These are phyloP conservation scores for Alternaria novae-zelandiae DNA, from an alignment of 2,329 filamentous ascomycete species.

Conservation along the genomic window DNA sequence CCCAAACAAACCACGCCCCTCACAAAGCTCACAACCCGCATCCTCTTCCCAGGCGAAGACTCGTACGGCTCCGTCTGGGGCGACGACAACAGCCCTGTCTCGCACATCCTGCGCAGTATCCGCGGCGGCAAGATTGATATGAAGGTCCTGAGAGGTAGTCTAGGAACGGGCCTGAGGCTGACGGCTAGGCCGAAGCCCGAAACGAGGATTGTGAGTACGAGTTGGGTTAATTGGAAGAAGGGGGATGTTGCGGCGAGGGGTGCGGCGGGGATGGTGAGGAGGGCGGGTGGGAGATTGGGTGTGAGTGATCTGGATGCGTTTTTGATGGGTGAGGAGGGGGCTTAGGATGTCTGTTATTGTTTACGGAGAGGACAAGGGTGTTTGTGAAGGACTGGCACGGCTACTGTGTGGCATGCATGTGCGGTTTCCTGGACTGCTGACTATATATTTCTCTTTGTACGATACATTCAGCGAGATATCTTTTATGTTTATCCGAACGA, in stretches of 20 bases:
- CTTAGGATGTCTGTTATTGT: not conserved
- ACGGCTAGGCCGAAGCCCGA: slow-evolving; percentile 23
- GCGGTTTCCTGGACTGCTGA: not conserved
- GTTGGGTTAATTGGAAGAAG: slow-evolving; percentile 34
- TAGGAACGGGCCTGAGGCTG: slow-evolving; percentile 22
- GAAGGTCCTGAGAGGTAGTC: slow-evolving; percentile 23
- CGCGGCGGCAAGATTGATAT: slow-evolving; percentile 45
- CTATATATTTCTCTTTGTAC: not conserved
- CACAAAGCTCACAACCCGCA: slow-evolving; percentile 46
- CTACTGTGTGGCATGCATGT: not conserved
- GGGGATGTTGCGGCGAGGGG: not conserved
- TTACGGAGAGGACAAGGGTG: not conserved
- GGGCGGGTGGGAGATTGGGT: slow-evolving; percentile 1
- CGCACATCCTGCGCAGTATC: slow-evolving; percentile 47
- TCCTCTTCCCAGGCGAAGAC: slow-evolving; percentile 50
- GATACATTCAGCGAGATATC: not conserved
- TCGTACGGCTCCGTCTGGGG: slow-evolving; percentile 49
- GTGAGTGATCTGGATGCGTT: slow-evolving; percentile 10
- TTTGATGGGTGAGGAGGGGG: not conserved
- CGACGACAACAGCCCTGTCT: slow-evolving; percentile 47
- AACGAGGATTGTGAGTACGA: slow-evolving; percentile 28
- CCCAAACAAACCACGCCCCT: slow-evolving; percentile 22
- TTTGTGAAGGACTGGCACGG: not conserved
- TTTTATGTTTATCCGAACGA: not conserved
- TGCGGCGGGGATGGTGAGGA: not conserved